Conservation (phyloP, 345 rosid genomes). For the Reutealis trisperma region DNA sequence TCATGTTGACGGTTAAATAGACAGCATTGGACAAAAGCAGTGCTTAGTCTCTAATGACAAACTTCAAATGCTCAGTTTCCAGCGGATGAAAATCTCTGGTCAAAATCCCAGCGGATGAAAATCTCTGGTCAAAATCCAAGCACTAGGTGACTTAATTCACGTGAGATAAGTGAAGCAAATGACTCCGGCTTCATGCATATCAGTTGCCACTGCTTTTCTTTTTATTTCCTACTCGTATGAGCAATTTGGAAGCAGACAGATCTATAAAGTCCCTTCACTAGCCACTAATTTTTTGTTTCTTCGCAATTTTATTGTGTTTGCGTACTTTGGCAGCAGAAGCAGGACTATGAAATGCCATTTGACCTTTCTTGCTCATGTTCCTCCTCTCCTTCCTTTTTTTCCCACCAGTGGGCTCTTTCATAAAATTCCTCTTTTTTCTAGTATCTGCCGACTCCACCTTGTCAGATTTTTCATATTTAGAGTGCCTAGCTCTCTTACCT, state of each 20-base stretch:
- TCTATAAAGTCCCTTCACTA: background rate
- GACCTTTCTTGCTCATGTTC: background rate
- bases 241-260: conserved; percentile 12
- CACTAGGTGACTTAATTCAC: too few species aligned
- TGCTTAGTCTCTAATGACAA: too few species aligned
- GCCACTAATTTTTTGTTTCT: conserved; percentile 10
- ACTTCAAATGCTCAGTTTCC: too few species aligned
- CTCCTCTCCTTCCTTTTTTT: conserved; percentile 24
- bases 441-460: conserved; percentile 17
- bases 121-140: too few species aligned
- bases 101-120: too few species aligned
- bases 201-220: background rate
- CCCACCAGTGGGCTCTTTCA: conserved; percentile 8
- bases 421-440: conserved; percentile 19
- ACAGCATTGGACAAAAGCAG: too few species aligned
- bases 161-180: background rate
- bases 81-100: too few species aligned
- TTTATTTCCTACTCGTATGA: conserved; percentile 6
- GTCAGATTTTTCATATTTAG: conserved; percentile 11
- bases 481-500: conserved; percentile 17
- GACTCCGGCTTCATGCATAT: background rate
- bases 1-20: too few species aligned
- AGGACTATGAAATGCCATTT: conserved; percentile 10
- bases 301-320: conserved; percentile 23
- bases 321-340: conserved; percentile 12